These are phyloP conservation scores for Tylopilus rubrobrunneus DNA, from an alignment of 768 basidiomycete genomes.

Conservation along the genomic window DNA sequence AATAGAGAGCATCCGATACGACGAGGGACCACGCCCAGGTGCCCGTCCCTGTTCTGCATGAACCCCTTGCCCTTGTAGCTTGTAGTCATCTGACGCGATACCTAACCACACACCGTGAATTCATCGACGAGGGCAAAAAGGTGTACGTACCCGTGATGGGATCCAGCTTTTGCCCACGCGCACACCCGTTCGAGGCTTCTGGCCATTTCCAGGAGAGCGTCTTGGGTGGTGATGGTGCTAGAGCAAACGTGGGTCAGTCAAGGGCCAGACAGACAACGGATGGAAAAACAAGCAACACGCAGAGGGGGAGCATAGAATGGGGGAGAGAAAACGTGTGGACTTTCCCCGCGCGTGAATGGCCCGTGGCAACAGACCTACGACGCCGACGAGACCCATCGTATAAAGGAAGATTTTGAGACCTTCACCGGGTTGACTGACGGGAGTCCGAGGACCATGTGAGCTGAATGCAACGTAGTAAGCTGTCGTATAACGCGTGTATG, in stretches of 20 bases:
- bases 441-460: slow-evolving; percentile 89
- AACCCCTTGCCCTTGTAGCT: slow-evolving; percentile 84
- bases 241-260: neutral
- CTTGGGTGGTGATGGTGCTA: slow-evolving; percentile 71
- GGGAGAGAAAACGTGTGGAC: slow-evolving; percentile 21
- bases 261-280: no score
- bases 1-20: neutral
- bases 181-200: slow-evolving; percentile 84
- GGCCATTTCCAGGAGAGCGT: slow-evolving; percentile 91
- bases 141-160: slow-evolving; percentile 72
- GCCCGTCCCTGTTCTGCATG: slow-evolving; percentile 38
- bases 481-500: slow-evolving; percentile 29
- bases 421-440: slow-evolving; percentile 69
- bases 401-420: slow-evolving; percentile 62
- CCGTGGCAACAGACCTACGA: slow-evolving; percentile 52
- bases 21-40: neutral
- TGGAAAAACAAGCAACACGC: no score
- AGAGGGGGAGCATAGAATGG: no score
- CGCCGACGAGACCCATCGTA: slow-evolving; percentile 55
- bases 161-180: slow-evolving; percentile 78
- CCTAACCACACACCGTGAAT: slow-evolving; percentile 33
- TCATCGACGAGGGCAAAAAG: no score
- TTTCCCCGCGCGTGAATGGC: no score
- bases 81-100: slow-evolving; percentile 83
- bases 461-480: slow-evolving; percentile 99